These are phyloP conservation scores for Fusarium luffae DNA, from an alignment of 2,329 filamentous ascomycete genomes.

Conservation along the genomic window DNA sequence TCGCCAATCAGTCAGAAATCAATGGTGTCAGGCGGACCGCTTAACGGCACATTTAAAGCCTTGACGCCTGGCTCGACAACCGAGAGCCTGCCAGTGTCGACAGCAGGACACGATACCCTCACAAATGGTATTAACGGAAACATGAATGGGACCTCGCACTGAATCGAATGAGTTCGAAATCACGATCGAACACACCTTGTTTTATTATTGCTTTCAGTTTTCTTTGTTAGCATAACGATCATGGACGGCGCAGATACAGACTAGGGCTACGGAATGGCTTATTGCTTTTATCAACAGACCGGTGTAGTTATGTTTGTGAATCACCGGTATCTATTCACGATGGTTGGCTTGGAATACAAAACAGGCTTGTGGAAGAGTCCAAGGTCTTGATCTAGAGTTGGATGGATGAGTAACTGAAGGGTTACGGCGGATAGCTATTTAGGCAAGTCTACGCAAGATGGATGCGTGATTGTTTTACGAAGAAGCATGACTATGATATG, in stretches of 20 bases:
- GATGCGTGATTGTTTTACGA: slow-evolving; percentile 22
- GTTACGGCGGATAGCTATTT: neutral
- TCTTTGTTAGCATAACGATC: slow-evolving; percentile 45
- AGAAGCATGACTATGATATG: slow-evolving; percentile 25
- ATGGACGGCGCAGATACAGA: slow-evolving; percentile 44
- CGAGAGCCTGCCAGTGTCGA: slow-evolving; percentile 27
- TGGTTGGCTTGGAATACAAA: slow-evolving; percentile 39
- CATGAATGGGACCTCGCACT: slow-evolving; percentile 28
- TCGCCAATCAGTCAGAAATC: slow-evolving; percentile 57
- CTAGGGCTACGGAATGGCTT: slow-evolving; percentile 31
- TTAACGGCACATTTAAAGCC: slow-evolving; percentile 49
- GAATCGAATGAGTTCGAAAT: slow-evolving; percentile 11
- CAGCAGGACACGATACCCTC: slow-evolving; percentile 40
- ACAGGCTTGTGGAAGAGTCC: slow-evolving; percentile 19
- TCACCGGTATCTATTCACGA: slow-evolving; percentile 18
- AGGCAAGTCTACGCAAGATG: slow-evolving; percentile 6
- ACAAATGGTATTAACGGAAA: slow-evolving; percentile 49
- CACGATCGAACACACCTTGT: slow-evolving; percentile 25
- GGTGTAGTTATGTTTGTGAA: slow-evolving; percentile 17
- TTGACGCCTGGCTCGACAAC: slow-evolving; percentile 31
- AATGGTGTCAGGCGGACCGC: slow-evolving; percentile 36
- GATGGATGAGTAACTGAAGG: slow-evolving; percentile 40
- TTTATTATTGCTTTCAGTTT: slow-evolving; percentile 41
- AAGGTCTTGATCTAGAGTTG: slow-evolving; percentile 17
- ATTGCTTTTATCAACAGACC: slow-evolving; percentile 36